phyloP scores from a whole-genome alignment of 805 yeast species.

The Candida glaebosa region DNA sequence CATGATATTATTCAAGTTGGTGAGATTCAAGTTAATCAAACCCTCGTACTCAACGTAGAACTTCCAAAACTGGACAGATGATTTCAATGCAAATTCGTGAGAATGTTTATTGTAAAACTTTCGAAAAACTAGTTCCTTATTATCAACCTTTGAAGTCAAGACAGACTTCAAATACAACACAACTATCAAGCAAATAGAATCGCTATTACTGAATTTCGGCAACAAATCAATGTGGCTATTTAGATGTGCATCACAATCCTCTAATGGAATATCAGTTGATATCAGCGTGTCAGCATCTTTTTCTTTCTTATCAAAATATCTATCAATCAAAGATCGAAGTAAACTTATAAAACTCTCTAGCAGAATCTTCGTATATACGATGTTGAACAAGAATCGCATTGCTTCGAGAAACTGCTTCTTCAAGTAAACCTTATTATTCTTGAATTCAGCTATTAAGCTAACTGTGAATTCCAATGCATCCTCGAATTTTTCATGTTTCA shows the following conservation, averaged over 20 bases:
- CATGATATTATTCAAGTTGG: constrained; percentile 44
- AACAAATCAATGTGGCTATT: constrained; percentile 14
- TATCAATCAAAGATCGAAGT: constrained; percentile 15
- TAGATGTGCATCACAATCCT: neutral
- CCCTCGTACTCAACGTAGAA: constrained; percentile 54
- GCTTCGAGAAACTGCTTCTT: constrained; percentile 4
- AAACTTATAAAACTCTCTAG: constrained; percentile 13
- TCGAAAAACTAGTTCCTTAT: constrained; percentile 12
- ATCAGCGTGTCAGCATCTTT: constrained; percentile 12
- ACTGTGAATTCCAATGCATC: constrained; percentile 23
- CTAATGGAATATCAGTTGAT: neutral
- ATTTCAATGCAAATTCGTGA: constrained; percentile 27
- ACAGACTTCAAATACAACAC: constrained; percentile 28
- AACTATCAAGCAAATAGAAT: constrained; percentile 36
- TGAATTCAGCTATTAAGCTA: constrained; percentile 21
- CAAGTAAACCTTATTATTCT: constrained; percentile 3
- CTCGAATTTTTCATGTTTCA: constrained; percentile 15
- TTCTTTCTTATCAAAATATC: constrained; percentile 17
- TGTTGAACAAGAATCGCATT: neutral
- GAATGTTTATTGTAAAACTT: constrained; percentile 27
- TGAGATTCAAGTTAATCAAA: constrained; percentile 35
- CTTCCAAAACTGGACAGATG: constrained; percentile 53
- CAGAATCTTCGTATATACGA: constrained; percentile 11
- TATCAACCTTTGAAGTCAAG: constrained; percentile 15
- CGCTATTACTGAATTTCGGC: constrained; percentile 35